These are phyloP conservation scores for Thuja plicata DNA, from an alignment of 83 land plant genomes.

Conservation along the genomic window DNA sequence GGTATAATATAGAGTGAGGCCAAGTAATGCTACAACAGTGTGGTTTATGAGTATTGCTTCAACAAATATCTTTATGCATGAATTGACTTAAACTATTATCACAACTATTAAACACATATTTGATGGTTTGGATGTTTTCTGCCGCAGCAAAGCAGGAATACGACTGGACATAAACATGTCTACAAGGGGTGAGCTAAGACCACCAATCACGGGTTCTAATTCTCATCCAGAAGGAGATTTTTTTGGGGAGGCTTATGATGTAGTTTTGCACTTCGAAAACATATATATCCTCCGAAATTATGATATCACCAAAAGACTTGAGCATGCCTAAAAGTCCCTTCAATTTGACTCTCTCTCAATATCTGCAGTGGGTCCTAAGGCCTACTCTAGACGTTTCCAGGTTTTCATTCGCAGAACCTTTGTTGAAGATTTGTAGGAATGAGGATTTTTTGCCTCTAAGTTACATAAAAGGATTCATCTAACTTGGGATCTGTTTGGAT, in stretches of 20 bases:
- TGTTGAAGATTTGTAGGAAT: slow-evolving; percentile 37
- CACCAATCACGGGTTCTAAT: slow-evolving; percentile 27
- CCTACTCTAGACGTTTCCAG: slow-evolving; percentile 76
- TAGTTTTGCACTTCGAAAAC: slow-evolving; percentile 80
- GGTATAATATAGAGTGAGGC: background rate
- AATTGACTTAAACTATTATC: background rate
- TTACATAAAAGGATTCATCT: background rate
- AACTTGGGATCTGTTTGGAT: background rate
- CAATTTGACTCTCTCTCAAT: slow-evolving; percentile 82
- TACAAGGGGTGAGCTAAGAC: slow-evolving; percentile 62
- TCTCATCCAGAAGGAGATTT: slow-evolving; percentile 20
- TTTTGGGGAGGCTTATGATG: slow-evolving; percentile 63
- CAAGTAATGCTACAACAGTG: background rate
- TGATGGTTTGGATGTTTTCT: background rate
- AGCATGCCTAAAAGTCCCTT: slow-evolving; percentile 95
- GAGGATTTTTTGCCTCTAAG: background rate
- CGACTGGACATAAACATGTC: slow-evolving; percentile 86
- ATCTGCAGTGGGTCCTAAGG: slow-evolving; percentile 91
- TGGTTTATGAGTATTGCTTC: background rate
- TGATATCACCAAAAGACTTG: slow-evolving; percentile 85
- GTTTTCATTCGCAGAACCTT: slow-evolving; percentile 76
- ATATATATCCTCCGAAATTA: slow-evolving; percentile 93
- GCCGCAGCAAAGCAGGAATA: background rate
- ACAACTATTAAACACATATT: background rate
- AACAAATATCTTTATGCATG: background rate